A percentile compares a stretch with the other conserved stretches of the same genome.
These are phyloP conservation scores for Xanthoconium purpureum DNA, from an alignment of 768 basidiomycete species.

Conservation along the genomic window DNA sequence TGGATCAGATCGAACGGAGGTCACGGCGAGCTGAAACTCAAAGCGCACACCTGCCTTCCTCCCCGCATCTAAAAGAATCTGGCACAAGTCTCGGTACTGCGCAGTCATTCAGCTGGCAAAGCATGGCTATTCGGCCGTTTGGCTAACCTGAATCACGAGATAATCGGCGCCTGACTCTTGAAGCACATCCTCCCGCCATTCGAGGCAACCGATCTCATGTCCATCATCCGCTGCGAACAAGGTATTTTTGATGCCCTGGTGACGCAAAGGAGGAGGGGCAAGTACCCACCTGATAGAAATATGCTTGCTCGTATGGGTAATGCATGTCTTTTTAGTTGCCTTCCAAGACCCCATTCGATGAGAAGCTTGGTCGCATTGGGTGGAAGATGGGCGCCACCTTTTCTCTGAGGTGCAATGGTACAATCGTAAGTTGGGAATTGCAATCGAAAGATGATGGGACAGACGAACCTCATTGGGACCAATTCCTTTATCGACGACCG, in stretches of 20 bases:
- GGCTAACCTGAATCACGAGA: constrained; percentile 46
- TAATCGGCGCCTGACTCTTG: constrained; percentile 54
- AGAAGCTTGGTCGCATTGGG: constrained; percentile 61
- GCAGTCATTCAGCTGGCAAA: neutral
- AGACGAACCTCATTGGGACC: constrained; percentile 41
- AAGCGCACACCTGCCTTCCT: constrained; percentile 49
- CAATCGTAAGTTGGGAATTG: neutral
- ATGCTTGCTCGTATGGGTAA: constrained; percentile 22
- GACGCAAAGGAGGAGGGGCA: neutral
- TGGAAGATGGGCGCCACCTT: constrained; percentile 46
- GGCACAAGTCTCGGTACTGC: constrained; percentile 55
- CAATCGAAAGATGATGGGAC: neutral
- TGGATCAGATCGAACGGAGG: constrained; percentile 31
- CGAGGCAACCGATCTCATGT: constrained; percentile 42
- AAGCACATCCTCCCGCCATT: constrained; percentile 49
- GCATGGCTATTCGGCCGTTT: neutral
- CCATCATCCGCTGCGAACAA: constrained; percentile 41
- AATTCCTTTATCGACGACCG: constrained; percentile 50
- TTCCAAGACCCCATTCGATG: constrained; percentile 53
- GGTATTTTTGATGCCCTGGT: neutral
- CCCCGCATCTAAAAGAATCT: constrained; percentile 48
- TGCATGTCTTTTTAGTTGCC: constrained; percentile 39
- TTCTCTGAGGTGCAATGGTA: constrained; percentile 25
- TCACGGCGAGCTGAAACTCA: constrained; percentile 41
- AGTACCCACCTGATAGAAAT: constrained; percentile 24